Percentiles rank a stretch among this genome's conserved stretches.
Evolutionary conservation across 257 asterid genomes (phyloP).

Genomic region (Ocimum tenuiflorum): DNA sequence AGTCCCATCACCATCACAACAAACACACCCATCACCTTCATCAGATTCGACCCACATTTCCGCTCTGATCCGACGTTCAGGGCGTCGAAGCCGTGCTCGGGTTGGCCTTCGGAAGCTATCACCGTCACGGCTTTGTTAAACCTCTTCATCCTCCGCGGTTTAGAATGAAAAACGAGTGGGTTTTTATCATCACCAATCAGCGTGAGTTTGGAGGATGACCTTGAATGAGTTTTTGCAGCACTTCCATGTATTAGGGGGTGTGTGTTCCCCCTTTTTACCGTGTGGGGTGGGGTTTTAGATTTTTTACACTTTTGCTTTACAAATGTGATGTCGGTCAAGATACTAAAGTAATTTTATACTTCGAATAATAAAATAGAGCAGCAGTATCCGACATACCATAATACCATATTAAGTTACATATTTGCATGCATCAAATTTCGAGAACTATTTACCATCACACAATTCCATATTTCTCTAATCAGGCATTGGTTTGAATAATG

Average conservation of each 20-base stretch:
- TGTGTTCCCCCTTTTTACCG: background rate
- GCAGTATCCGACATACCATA: too few species aligned
- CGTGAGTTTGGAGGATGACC: slow-evolving; percentile 3
- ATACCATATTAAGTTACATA: too few species aligned
- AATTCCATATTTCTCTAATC: too few species aligned
- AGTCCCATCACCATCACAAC: slow-evolving; percentile 40
- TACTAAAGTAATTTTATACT: background rate
- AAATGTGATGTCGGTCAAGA: slow-evolving; percentile 4
- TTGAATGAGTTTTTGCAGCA: background rate
- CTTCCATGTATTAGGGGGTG: slow-evolving; percentile 13
- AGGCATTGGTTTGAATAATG: too few species aligned
- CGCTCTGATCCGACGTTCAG: slow-evolving; percentile 22
- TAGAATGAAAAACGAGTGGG: background rate
- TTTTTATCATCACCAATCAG: slow-evolving; percentile 6
- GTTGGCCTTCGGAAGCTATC: slow-evolving; percentile 12
- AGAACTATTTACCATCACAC: too few species aligned
- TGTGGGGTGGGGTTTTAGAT: slow-evolving; percentile 16
- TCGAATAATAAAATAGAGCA: too few species aligned
- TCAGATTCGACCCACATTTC: slow-evolving; percentile 28
- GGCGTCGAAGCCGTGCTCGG: slow-evolving; percentile 11
- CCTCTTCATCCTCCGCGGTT: slow-evolving; percentile 39
- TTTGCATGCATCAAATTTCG: too few species aligned
- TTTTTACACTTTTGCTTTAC: background rate
- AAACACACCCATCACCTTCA: slow-evolving; percentile 38
- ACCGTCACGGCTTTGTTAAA: slow-evolving; percentile 15